phyloP scores from a whole-genome alignment of 2,329 filamentous ascomycete species.

The Beauveria medogensis region DNA sequence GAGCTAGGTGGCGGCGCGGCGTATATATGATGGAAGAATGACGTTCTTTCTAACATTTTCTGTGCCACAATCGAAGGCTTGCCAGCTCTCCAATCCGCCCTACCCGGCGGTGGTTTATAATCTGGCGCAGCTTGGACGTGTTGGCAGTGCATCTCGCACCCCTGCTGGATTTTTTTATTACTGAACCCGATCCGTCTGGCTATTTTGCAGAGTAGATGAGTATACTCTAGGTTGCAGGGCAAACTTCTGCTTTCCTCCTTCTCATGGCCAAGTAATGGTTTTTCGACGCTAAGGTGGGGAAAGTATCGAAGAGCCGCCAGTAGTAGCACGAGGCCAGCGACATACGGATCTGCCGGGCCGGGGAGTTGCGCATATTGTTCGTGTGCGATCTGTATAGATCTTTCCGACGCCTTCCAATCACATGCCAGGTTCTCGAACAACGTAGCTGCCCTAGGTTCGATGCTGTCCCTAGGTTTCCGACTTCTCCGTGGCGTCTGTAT shows the following conservation, averaged over 20 bases:
- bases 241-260: neutral
- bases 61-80: neutral
- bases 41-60: neutral
- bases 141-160: neutral
- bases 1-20: too few species aligned
- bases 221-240: neutral
- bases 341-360: neutral
- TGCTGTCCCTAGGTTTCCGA: neutral
- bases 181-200: neutral
- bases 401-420: too few species aligned
- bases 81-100: neutral
- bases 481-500: neutral
- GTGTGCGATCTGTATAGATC: too few species aligned
- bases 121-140: neutral
- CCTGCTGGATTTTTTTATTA: neutral
- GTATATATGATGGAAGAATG: neutral
- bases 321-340: neutral
- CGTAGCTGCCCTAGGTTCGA: neutral
- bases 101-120: neutral
- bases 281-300: neutral
- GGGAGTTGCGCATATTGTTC: neutral
- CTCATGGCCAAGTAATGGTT: neutral
- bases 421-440: neutral
- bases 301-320: neutral
- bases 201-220: neutral